Evolutionary conservation across 148 eudicot species (phyloP).

Genomic region (Chenopodium formosanum): DNA sequence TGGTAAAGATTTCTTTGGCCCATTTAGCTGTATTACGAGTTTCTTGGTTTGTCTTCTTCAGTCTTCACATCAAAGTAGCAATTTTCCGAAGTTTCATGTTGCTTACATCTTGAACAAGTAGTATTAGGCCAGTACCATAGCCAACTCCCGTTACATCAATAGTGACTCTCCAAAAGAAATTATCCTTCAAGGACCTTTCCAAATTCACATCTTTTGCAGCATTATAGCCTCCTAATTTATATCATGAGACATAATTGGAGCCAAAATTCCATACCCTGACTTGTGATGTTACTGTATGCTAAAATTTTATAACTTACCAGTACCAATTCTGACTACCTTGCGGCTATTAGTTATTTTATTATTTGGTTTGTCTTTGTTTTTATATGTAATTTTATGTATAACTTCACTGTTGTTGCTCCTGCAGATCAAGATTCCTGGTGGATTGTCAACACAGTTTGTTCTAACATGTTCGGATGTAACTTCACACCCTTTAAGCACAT

Average conservation of each 20-base stretch:
- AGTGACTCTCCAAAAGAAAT: neutral
- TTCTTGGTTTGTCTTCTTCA: too few species aligned
- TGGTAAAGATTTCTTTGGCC: neutral
- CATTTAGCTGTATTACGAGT: neutral
- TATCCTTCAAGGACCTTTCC: neutral
- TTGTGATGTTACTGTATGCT: neutral
- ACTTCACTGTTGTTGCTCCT: constrained; percentile 2
- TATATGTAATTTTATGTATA: neutral
- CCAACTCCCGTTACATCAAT: neutral
- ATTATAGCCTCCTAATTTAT: neutral
- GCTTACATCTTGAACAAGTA: neutral
- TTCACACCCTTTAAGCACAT: constrained; percentile 67
- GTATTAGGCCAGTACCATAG: neutral
- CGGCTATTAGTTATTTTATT: neutral
- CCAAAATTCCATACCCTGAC: neutral
- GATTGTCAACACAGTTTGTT: constrained; percentile 76
- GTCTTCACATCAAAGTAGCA: neutral
- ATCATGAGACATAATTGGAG: neutral
- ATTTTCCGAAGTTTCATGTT: neutral
- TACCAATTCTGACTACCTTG: neutral
- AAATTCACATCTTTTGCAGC: neutral
- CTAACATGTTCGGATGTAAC: constrained; percentile 73
- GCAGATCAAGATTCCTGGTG: constrained; percentile 92
- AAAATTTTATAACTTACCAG: neutral
- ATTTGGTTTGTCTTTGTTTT: constrained; percentile 8